Conservation (phyloP, 768 basidiomycete genomes). For the Kwoniella mangroviensis region DNA sequence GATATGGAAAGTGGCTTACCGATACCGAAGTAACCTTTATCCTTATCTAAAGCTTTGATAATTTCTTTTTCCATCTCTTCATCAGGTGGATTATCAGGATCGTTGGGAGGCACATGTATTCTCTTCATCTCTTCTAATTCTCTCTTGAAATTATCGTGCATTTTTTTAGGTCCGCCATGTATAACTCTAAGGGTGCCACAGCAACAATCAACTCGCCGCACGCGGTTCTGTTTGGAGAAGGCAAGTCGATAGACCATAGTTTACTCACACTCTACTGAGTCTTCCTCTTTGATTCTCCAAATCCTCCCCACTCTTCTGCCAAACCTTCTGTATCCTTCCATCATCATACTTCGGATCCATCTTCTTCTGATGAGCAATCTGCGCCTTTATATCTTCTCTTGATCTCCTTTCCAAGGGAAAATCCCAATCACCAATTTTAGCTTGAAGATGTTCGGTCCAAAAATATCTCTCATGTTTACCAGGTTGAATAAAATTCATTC, state of each 20-base stretch:
- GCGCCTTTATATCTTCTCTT: slow-evolving; percentile 11
- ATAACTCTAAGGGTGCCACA: slow-evolving; percentile 12
- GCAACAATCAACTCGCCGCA: too few species aligned
- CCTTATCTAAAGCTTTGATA: slow-evolving; percentile 15
- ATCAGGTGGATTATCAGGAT: slow-evolving; percentile 10
- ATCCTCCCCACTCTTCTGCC: slow-evolving; percentile 16
- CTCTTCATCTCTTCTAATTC: slow-evolving; percentile 17
- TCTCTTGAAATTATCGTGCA: slow-evolving; percentile 4
- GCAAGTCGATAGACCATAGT: neutral
- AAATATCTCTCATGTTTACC: slow-evolving; percentile 11
- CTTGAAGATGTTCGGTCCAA: slow-evolving; percentile 28
- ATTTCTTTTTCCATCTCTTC: slow-evolving; percentile 20
- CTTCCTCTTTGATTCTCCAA: slow-evolving; percentile 13
- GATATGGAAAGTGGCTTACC: slow-evolving; percentile 2
- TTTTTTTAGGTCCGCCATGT: slow-evolving; percentile 25
- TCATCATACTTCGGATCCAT: slow-evolving; percentile 12
- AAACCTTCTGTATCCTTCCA: slow-evolving; percentile 29
- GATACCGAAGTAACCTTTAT: slow-evolving; percentile 24
- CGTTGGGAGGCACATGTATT: slow-evolving; percentile 11
- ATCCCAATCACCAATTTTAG: slow-evolving; percentile 30
- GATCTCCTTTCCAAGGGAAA: slow-evolving; percentile 21
- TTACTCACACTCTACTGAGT: slow-evolving; percentile 22
- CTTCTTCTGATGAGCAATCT: slow-evolving; percentile 5
- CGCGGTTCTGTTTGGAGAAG: too few species aligned
- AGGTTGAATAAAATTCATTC: slow-evolving; percentile 19